Evolutionary conservation across 768 basidiomycete species (phyloP).

Genomic region (Tulasnella sp.): DNA sequence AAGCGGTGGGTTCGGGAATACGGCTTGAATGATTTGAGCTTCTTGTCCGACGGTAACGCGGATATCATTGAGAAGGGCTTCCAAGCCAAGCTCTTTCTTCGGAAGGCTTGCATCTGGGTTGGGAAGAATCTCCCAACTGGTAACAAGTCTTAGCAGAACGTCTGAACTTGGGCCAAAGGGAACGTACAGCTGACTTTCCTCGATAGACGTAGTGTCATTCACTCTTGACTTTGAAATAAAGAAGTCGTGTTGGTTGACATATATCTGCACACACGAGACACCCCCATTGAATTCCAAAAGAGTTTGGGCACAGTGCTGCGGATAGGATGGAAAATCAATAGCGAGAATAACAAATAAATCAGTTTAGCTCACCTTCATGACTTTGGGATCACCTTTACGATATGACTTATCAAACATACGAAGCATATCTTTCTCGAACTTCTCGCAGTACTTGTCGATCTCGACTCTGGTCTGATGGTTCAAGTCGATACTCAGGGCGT

Average conservation of each 20-base stretch:
- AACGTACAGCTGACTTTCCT: slow-evolving; percentile 46
- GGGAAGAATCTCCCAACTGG: slow-evolving; percentile 69
- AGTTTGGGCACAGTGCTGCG: slow-evolving; percentile 91
- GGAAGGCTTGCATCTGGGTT: slow-evolving; percentile 71
- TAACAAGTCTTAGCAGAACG: neutral
- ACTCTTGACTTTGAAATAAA: slow-evolving; percentile 81
- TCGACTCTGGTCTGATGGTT: slow-evolving; percentile 64
- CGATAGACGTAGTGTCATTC: slow-evolving; percentile 44
- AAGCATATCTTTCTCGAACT: slow-evolving; percentile 97
- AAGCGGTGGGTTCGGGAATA: slow-evolving; percentile 89
- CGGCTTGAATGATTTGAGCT: slow-evolving; percentile 94
- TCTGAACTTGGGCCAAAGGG: neutral
- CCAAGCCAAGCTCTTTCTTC: slow-evolving; percentile 63
- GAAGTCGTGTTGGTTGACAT: slow-evolving; percentile 99
- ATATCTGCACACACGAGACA: slow-evolving; percentile 90
- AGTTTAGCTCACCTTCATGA: slow-evolving; percentile 68
- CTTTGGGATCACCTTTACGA: slow-evolving; percentile 92
- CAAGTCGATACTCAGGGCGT: neutral
- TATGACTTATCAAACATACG: slow-evolving; percentile 92
- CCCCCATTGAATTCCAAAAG: slow-evolving; percentile 97
- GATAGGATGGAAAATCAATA: neutral
- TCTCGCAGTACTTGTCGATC: slow-evolving; percentile 96
- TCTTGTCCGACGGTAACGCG: slow-evolving; percentile 86
- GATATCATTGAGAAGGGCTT: slow-evolving; percentile 75
- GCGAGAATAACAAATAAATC: neutral